phyloP scores from a whole-genome alignment of 1,139 yeast genomes.

The Geotrichum candidum region DNA sequence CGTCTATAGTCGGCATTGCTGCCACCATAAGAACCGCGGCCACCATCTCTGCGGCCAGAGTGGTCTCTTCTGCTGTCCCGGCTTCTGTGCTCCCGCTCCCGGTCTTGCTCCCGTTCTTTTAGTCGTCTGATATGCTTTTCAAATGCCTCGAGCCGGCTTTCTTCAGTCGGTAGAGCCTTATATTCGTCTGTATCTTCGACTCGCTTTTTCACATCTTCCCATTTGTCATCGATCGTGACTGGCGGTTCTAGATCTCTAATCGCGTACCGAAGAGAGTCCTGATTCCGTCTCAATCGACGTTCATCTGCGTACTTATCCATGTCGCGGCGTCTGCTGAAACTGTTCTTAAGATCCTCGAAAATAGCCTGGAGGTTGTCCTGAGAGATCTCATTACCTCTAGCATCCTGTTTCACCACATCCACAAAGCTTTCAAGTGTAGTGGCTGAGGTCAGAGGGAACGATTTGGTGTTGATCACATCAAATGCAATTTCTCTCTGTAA shows the following conservation, averaged over 20 bases:
- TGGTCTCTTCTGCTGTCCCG: conserved; percentile 13
- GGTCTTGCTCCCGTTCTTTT: conserved; percentile 26
- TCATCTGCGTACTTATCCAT: conserved; percentile 35
- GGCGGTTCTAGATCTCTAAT: conserved; percentile 36
- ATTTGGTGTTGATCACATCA: conserved; percentile 43
- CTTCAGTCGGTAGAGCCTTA: conserved; percentile 35
- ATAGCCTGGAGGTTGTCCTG: conserved; percentile 19
- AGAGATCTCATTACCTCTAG: conserved; percentile 20
- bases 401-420: conserved; percentile 24
- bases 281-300: conserved; percentile 35
- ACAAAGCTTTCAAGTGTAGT: conserved; percentile 27
- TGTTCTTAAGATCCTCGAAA: conserved; percentile 17
- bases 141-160: conserved; percentile 32
- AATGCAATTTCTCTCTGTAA: conserved; percentile 57
- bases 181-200: conserved; percentile 36
- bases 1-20: conserved; percentile 1
- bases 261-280: conserved; percentile 37
- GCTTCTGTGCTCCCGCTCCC: conserved; percentile 22
- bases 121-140: conserved; percentile 32
- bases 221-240: conserved; percentile 29
- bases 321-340: conserved; percentile 21
- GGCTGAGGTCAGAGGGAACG: conserved; percentile 21
- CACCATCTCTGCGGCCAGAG: conserved; percentile 7
- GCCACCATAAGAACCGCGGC: conserved; percentile 1
- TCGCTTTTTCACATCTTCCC: conserved; percentile 37